A percentile compares a stretch with the other conserved stretches of the same genome.
These are phyloP conservation scores for Eucommia ulmoides DNA, from an alignment of 257 asterid species.

Conservation along the genomic window DNA sequence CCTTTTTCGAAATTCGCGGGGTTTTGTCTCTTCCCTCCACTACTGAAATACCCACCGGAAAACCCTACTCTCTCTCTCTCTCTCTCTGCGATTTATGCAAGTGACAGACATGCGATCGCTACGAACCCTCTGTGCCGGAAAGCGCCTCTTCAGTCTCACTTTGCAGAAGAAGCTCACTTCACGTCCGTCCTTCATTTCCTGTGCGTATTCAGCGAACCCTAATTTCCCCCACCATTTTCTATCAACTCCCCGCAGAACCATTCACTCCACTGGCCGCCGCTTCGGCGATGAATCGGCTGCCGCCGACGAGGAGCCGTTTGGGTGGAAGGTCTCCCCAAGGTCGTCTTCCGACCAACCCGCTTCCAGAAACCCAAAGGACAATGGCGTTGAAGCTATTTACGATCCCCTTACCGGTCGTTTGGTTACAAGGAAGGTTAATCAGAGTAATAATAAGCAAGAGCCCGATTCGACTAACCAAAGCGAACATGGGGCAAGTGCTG, in stretches of 20 bases:
- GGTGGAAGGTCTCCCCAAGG: conserved; percentile 23
- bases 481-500: conserved; percentile 7
- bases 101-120: conserved; percentile 36
- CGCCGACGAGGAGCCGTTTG: conserved; percentile 6
- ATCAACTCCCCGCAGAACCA: conserved; percentile 13
- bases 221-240: conserved; percentile 21
- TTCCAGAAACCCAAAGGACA: conserved; percentile 4
- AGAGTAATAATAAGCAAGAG: conserved; percentile 9
- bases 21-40: too few relatives aligned
- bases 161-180: conserved; percentile 2
- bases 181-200: conserved; percentile 14
- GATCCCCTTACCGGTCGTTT: conserved; percentile 44
- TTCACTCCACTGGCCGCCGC: conserved; percentile 4
- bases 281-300: conserved; percentile 22
- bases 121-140: conserved; percentile 32
- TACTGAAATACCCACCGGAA: conserved; percentile 20
- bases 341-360: conserved; percentile 15
- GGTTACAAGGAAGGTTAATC: conserved; percentile 22
- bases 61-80: conserved; percentile 3
- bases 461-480: conserved; percentile 10
- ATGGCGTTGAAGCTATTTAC: conserved; percentile 30
- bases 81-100: conserved; percentile 19
- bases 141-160: conserved; percentile 19
- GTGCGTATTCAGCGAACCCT: conserved; percentile 21
- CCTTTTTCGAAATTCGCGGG: too few relatives aligned